Evolutionary conservation across 2,329 filamentous ascomycete species (phyloP), one percentile per base, ranked within the genome.

Genomic region (Verticillium longisporum): DNA sequence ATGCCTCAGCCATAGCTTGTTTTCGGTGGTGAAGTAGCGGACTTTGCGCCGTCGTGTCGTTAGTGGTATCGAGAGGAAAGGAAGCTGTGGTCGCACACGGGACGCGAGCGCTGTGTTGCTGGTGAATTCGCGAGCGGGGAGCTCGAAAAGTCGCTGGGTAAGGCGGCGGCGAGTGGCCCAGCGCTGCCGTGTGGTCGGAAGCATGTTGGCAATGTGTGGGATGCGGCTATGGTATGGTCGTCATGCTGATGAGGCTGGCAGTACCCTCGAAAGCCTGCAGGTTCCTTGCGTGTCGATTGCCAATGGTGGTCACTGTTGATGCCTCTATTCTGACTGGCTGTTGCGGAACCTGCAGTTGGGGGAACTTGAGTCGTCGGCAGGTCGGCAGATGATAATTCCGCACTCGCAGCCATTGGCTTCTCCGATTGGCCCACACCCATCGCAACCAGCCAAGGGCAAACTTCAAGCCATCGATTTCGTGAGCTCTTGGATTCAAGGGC

Each of bases 11-110:
- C 87, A 91, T 64, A 80, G 77, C 65, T 86, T 88, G 64, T 86
- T 86, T 71, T 92, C 88, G 0, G 91, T 96, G n/a, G 90, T 92
- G 62, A 96, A 83, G 63, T 90, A 84, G 59, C 93, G 88, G 3
- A 84, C 83, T 41, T 88, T 78, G 54, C 85, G 78, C 57, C 83
- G 81, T 57, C 80, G 72, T 53, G 74, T 66, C 21, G 76, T 60
- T 45, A 74, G 64, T 45, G 77, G 81, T 1, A 78, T 74, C 37
- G 75, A 77, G 70, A 82, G 80, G 70, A 80, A 88, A 60, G 78
- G 83, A n/a, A 74, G 75, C 69, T 76, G 81, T 60, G 72, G 83
- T 61, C 75, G 77, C 63, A 61, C 72, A 66, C 66, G 70, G 68
- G 63, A 77, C 37, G 58, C 57, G 58, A 67, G 63, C 62, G 68